phyloP scores from a whole-genome alignment of 495 filamentous ascomycete genomes.

The Amorphotheca resinae region DNA sequence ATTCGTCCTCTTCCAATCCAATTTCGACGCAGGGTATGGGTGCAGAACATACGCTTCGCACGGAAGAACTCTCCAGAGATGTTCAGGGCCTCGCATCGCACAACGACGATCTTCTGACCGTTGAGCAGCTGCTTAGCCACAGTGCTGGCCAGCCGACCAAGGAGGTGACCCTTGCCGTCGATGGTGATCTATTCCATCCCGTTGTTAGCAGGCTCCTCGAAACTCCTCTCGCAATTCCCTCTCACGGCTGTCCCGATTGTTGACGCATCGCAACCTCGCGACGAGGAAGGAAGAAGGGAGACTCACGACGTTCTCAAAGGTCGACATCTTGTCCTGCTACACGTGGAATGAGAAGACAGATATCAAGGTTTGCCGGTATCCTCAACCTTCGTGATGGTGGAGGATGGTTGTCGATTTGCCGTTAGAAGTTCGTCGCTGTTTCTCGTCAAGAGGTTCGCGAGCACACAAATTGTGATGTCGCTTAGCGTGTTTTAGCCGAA shows the following conservation, averaged over 20 bases:
- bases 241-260: neutral
- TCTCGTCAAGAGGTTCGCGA: slow-evolving; percentile 9
- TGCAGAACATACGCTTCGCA: slow-evolving; percentile 79
- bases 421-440: slow-evolving; percentile 12
- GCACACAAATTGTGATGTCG: neutral
- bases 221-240: neutral
- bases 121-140: slow-evolving; percentile 99
- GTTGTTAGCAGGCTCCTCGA: neutral
- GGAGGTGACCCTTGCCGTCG: slow-evolving; percentile 99
- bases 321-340: slow-evolving; percentile 76
- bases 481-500: slow-evolving; percentile 6
- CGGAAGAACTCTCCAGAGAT: slow-evolving; percentile 99
- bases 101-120: slow-evolving; percentile 98
- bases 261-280: neutral
- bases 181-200: slow-evolving; percentile 62
- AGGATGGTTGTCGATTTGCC: slow-evolving; percentile 20
- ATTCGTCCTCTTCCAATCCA: slow-evolving; percentile 7
- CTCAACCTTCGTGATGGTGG: slow-evolving; percentile 22
- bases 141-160: slow-evolving; percentile 96
- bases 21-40: slow-evolving; percentile 4
- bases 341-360: slow-evolving; percentile 23
- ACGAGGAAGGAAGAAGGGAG: slow-evolving; percentile 17
- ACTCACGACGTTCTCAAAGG: slow-evolving; percentile 95
- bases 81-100: slow-evolving; percentile 97
- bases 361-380: slow-evolving; percentile 25